Conservation (phyloP, 2,329 filamentous ascomycete genomes). For the Sphaerulina vaccinii region DNA sequence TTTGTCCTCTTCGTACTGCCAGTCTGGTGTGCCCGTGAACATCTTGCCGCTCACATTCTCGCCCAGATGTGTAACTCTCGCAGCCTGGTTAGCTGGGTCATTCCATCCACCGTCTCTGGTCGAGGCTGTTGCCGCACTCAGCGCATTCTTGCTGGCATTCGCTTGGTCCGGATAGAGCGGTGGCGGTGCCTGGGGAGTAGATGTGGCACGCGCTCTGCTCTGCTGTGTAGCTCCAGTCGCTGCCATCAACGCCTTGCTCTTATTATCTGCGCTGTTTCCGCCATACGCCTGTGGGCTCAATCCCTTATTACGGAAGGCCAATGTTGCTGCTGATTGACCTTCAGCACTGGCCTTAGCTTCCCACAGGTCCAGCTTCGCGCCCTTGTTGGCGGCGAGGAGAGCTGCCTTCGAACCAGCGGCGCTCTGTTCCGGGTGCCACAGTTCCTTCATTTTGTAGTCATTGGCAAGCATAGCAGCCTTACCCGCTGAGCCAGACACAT, state of each 20-base stretch:
- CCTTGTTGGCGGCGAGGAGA: constrained; percentile 60
- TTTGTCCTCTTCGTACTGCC: constrained; percentile 70
- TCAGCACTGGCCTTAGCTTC: constrained; percentile 49
- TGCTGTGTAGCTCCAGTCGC: constrained; percentile 72
- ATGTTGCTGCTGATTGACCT: constrained; percentile 68
- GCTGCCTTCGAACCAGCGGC: constrained; percentile 73
- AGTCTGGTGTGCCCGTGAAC: constrained; percentile 72
- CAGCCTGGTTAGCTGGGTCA: constrained; percentile 57
- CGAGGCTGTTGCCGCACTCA: constrained; percentile 70
- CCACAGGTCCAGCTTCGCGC: constrained; percentile 53
- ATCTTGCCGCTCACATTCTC: constrained; percentile 64
- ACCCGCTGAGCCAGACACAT: constrained; percentile 63
- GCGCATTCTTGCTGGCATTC: constrained; percentile 64
- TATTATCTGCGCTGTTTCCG: constrained; percentile 52
- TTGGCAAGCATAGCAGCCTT: constrained; percentile 60
- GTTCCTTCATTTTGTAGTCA: constrained; percentile 60
- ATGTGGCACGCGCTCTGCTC: constrained; percentile 63
- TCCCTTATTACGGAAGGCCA: constrained; percentile 60
- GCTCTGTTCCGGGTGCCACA: constrained; percentile 64
- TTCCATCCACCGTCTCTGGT: constrained; percentile 43
- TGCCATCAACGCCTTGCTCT: constrained; percentile 67
- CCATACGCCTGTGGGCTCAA: constrained; percentile 48
- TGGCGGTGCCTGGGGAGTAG: constrained; percentile 50
- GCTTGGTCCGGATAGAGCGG: constrained; percentile 55
- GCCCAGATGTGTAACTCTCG: constrained; percentile 62